Evolutionary conservation across 306 rosid genomes (phyloP), one percentile per base, ranked within the genome.

Genomic region (Lablab purpureus): DNA sequence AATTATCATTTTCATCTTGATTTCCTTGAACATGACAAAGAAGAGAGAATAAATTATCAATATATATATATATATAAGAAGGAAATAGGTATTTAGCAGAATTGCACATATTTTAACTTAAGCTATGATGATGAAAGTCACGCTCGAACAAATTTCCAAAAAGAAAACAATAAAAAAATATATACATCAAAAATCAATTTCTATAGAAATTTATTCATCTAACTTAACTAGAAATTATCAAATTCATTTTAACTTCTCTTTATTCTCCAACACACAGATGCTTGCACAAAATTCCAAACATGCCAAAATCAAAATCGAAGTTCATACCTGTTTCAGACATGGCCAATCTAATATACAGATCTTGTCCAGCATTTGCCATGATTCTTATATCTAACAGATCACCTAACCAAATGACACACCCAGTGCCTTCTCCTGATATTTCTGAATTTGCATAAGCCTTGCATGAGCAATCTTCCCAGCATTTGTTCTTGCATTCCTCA

Each of bases 381-480:
- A 60, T 40, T 81, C 80, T 80, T 8, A 84, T 3, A 72, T 90
- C 87, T 12, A 74, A 34, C 9, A 85, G 50, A 79, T 77, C 87
- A 80, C 82, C 88, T 34, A 80, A 74, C 93, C 92, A 89, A 34
- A 82, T 43, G 9, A 54, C 71, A 32, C 94, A 89, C 5, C 97
- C 92, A 74, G 76, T 81, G 2, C 90, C 89, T 13, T 52, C 85
- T 56, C 76, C 88, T 0, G 79, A 62, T 7, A 84, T 79, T 27
- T 88, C 86, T 0, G 77, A 19, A 58, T 83, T 82, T 3, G 87
- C 55, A 74, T 77, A 89, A 67, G 91, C 91, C 21, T 46, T 79
- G 75, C 94, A 89, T 1, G 90, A 78, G 59, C 94, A 90, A 54
- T 90, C 84, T 49, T 41, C 71, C 76, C 82, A 67, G 64, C 94